These are phyloP conservation scores for Senecio squalidus DNA, from an alignment of 140 eudicot species.

Conservation along the genomic window DNA sequence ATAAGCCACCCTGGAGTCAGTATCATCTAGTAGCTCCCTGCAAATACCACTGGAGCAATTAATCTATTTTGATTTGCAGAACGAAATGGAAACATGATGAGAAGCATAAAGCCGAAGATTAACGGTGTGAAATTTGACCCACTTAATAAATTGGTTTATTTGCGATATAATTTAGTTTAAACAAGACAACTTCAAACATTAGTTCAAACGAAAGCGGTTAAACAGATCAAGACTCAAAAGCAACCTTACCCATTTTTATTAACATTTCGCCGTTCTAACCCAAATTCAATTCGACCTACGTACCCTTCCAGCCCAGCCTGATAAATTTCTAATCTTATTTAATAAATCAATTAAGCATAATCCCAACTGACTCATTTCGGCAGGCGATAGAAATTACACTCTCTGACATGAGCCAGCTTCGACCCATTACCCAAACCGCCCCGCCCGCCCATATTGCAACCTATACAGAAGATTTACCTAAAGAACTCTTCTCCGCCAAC, in stretches of 20 bases:
- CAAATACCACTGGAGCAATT: slow-evolving; percentile 20
- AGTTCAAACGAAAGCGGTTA: not conserved
- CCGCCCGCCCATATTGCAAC: not conserved
- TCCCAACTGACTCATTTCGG: too few species aligned
- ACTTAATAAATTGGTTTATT: not conserved
- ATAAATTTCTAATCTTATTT: too few species aligned
- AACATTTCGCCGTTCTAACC: too few species aligned
- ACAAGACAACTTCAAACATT: not conserved
- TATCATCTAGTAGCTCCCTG: slow-evolving; percentile 95
- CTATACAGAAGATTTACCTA: slow-evolving; percentile 37
- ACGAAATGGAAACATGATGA: not conserved
- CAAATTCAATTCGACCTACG: too few species aligned
- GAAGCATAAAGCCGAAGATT: too few species aligned
- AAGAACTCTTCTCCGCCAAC: slow-evolving; percentile 97
- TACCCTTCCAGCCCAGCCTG: too few species aligned
- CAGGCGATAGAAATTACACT: too few species aligned
- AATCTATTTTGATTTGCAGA: not conserved
- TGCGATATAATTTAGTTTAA: not conserved
- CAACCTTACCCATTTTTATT: too few species aligned
- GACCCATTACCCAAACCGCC: not conserved
- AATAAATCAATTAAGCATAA: too few species aligned
- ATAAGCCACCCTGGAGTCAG: slow-evolving; percentile 98
- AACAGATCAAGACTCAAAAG: slow-evolving; percentile 2
- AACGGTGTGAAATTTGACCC: not conserved
- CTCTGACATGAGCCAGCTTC: too few species aligned